Evolutionary conservation across 1,139 yeast species (phyloP).

Genomic region (Schizosaccharomyces versatilis): DNA sequence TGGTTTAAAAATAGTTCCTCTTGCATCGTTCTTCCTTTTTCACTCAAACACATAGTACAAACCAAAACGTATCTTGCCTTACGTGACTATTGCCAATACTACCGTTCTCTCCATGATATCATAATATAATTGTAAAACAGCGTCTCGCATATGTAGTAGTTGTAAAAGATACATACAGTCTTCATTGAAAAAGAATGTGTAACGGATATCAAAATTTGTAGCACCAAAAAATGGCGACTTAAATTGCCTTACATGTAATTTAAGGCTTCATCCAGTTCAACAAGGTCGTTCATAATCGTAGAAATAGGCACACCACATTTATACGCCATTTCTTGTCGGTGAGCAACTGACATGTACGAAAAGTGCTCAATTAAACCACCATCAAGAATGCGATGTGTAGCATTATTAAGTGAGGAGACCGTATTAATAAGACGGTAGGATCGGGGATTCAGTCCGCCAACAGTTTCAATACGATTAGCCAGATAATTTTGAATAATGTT

Average conservation of each 20-base stretch:
- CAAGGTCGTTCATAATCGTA: conserved; percentile 11
- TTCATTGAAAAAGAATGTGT: no score
- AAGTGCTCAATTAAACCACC: conserved; percentile 6
- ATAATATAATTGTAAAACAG: no score
- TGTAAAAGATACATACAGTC: no score
- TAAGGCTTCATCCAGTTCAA: conserved; percentile 12
- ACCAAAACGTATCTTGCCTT: no score
- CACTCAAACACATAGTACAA: no score
- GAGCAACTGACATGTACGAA: conserved; percentile 7
- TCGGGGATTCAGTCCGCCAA: conserved; percentile 60
- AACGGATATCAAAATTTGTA: no score
- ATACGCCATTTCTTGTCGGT: conserved; percentile 11
- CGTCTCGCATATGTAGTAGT: no score
- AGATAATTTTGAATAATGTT: conserved; percentile 75
- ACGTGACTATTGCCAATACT: no score
- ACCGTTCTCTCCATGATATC: no score
- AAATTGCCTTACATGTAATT: conserved; percentile 8
- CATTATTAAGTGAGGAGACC: neutral
- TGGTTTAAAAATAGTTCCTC: no score
- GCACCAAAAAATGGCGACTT: no score
- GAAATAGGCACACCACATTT: conserved; percentile 13
- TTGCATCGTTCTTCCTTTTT: no score
- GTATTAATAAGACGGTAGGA: conserved; percentile 16
- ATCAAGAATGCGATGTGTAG: neutral
- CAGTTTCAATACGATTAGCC: conserved; percentile 49